Conservation (phyloP, 2,329 filamentous ascomycete genomes). For the Aspergillus sp. region DNA sequence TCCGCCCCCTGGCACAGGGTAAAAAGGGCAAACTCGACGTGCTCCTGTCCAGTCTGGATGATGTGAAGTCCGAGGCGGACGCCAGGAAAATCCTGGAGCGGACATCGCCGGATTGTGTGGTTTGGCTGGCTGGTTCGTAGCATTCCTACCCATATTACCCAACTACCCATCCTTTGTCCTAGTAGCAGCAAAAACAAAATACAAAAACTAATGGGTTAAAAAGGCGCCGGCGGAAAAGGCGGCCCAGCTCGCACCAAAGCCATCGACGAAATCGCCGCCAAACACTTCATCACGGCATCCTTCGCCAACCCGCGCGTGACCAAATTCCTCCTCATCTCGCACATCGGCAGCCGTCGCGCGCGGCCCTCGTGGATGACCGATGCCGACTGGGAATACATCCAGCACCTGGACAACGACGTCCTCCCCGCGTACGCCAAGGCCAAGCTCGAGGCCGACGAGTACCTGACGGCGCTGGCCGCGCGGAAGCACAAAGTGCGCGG, state of each 20-base stretch:
- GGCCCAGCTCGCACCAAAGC: conserved; percentile 43
- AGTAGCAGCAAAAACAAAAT: too few species aligned
- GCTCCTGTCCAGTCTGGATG: conserved; percentile 62
- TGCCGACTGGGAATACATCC: conserved; percentile 38
- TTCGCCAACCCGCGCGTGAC: conserved; percentile 38
- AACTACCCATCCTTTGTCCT: not conserved
- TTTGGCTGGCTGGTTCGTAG: conserved; percentile 39
- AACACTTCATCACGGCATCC: conserved; percentile 45
- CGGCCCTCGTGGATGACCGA: conserved; percentile 46
- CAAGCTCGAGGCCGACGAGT: conserved; percentile 50
- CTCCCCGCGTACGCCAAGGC: conserved; percentile 47
- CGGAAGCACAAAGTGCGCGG: conserved; percentile 19
- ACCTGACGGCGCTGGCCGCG: conserved; percentile 40
- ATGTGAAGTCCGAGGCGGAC: conserved; percentile 55
- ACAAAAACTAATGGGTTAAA: not conserved
- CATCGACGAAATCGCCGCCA: conserved; percentile 48
- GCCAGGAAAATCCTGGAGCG: conserved; percentile 53
- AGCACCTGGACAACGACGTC: conserved; percentile 41
- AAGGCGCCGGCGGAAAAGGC: conserved; percentile 50
- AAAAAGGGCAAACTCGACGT: conserved; percentile 59
- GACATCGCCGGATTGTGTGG: conserved; percentile 38
- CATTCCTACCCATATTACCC: not conserved
- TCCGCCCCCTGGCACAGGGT: conserved; percentile 52
- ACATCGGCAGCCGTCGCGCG: conserved; percentile 43
- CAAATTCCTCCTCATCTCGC: conserved; percentile 50